These are phyloP conservation scores for Mycena citricolor DNA, from an alignment of 1,284 basidiomycete genomes.

Conservation along the genomic window DNA sequence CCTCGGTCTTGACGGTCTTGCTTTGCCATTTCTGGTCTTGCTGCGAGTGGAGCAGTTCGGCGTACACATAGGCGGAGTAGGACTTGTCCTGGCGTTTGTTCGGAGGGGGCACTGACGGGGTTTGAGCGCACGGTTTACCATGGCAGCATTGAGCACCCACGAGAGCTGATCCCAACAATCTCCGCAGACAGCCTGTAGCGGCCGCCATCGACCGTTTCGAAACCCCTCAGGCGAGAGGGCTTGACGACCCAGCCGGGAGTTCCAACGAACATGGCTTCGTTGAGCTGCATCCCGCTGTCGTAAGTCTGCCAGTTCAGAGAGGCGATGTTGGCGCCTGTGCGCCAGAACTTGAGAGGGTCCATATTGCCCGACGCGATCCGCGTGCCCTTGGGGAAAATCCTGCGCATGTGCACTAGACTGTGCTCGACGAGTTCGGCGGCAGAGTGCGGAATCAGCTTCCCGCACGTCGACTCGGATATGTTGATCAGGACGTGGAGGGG, in stretches of 20 bases:
- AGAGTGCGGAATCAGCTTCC: slow-evolving; percentile 9
- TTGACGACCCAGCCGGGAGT: slow-evolving; percentile 59
- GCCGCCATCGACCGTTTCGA: slow-evolving; percentile 13
- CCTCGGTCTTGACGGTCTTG: slow-evolving; percentile 35
- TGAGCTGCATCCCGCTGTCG: slow-evolving; percentile 52
- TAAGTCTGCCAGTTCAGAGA: slow-evolving; percentile 67
- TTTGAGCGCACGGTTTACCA: neutral
- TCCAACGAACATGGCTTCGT: slow-evolving; percentile 65
- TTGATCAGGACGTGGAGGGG: slow-evolving; percentile 57
- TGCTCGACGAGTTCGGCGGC: slow-evolving; percentile 42
- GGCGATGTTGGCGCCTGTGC: slow-evolving; percentile 58
- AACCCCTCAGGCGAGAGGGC: slow-evolving; percentile 36
- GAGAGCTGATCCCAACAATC: slow-evolving; percentile 47
- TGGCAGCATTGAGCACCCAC: slow-evolving; percentile 34
- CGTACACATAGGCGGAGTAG: slow-evolving; percentile 41
- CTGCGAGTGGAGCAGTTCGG: slow-evolving; percentile 40
- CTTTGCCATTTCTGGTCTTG: slow-evolving; percentile 44
- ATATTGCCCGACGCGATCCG: slow-evolving; percentile 57
- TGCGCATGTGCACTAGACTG: slow-evolving; percentile 29
- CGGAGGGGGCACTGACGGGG: slow-evolving; percentile 41
- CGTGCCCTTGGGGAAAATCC: slow-evolving; percentile 38
- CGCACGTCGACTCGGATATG: slow-evolving; percentile 50
- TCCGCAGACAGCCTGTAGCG: slow-evolving; percentile 34
- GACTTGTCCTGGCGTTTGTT: slow-evolving; percentile 34
- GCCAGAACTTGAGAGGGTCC: slow-evolving; percentile 56